Percentiles rank a stretch among this genome's conserved stretches.
Conservation (phyloP, 176 grass and related monocot genomes). For the Cymbopogon citratus region DNA sequence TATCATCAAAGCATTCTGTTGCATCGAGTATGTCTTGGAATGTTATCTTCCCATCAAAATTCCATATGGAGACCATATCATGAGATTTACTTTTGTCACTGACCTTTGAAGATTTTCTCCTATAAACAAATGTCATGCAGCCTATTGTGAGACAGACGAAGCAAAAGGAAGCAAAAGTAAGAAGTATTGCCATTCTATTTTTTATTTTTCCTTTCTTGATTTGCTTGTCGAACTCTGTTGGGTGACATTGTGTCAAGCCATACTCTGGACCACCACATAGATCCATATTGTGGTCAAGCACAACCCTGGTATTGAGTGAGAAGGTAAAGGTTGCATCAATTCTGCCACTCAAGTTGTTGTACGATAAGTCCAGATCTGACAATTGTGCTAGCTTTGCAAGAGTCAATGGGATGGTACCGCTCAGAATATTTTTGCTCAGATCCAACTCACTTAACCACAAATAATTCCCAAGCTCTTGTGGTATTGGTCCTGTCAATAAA, state of each 20-base stretch:
- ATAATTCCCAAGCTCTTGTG: neutral
- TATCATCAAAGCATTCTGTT: constrained; percentile 30
- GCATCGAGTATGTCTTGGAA: constrained; percentile 7
- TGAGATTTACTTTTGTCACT: neutral
- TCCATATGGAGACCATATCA: constrained; percentile 6
- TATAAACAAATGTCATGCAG: neutral
- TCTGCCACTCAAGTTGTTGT: neutral
- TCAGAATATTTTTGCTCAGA: constrained; percentile 18
- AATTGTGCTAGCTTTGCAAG: neutral
- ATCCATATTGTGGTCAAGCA: neutral
- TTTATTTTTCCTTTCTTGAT: neutral
- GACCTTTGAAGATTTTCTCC: neutral
- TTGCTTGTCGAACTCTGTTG: neutral
- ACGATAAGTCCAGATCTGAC: neutral
- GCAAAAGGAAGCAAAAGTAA: no score
- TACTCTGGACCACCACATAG: neutral
- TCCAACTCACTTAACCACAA: neutral
- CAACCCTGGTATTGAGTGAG: neutral
- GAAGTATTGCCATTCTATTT: neutral
- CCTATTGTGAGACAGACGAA: neutral
- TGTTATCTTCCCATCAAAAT: neutral
- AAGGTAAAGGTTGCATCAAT: no score
- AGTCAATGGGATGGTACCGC: neutral
- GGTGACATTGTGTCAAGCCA: neutral
- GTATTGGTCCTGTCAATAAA: constrained; percentile 8